Evolutionary conservation across 352 stramenopile species (phyloP).

Genomic region (Globisporangium acanthophoron): DNA sequence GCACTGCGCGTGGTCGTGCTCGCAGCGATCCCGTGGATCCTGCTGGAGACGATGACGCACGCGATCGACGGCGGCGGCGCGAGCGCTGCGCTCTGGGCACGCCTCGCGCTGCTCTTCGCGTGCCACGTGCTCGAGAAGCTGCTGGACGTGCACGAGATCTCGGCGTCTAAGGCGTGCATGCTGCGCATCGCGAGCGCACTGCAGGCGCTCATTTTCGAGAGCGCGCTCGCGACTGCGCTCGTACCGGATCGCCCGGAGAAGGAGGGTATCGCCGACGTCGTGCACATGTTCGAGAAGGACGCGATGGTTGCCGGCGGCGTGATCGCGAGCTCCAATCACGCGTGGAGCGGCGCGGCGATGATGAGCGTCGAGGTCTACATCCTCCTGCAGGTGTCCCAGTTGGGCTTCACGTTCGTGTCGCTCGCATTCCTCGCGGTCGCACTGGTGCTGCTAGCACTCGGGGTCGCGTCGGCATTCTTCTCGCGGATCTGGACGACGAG

Average conservation of each 20-base stretch:
- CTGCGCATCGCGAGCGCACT: constrained; percentile 28
- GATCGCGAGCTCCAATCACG: constrained; percentile 17
- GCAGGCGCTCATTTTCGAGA: constrained; percentile 32
- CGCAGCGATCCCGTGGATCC: neutral
- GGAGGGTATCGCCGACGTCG: constrained; percentile 31
- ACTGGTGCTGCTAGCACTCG: constrained; percentile 15
- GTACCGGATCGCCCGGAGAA: constrained; percentile 16
- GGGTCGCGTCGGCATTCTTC: constrained; percentile 14
- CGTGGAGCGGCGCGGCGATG: constrained; percentile 24
- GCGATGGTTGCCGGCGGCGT: constrained; percentile 20
- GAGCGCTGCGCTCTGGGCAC: neutral
- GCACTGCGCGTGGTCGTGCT: neutral
- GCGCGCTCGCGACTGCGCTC: constrained; percentile 24
- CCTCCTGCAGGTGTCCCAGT: constrained; percentile 28
- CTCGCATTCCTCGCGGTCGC: constrained; percentile 17
- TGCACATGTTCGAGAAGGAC: constrained; percentile 28
- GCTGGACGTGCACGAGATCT: neutral
- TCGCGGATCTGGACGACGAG: neutral
- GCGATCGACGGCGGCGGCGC: neutral
- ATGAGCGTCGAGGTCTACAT: constrained; percentile 30
- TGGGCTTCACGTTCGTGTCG: constrained; percentile 21
- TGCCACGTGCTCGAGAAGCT: neutral
- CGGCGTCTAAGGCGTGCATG: neutral
- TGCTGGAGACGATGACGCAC: neutral
- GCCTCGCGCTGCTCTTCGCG: neutral